Evolutionary conservation across 1,284 basidiomycete species (phyloP), one percentile per base, ranked within the genome.

Genomic region (Austroboletus olivaceoglutinosus): DNA sequence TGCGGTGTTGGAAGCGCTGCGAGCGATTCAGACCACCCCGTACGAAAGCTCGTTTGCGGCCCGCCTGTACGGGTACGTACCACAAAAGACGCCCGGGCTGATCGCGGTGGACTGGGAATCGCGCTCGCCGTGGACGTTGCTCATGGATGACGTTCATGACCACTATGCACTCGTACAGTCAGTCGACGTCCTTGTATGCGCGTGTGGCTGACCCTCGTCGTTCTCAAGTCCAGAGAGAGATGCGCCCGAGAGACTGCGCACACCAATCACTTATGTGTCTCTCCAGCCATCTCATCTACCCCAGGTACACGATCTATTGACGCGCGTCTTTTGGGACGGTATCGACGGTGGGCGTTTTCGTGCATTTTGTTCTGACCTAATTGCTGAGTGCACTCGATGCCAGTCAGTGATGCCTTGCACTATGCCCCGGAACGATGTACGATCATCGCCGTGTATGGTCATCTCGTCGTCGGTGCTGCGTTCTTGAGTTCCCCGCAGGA

Each of bases 401-500:
- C 50, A 90, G 88, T 89, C 18, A 77, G 75, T 47, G 86, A 89
- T 58, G 80, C 84, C 1, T 73, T 90, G 44, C 73, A 84, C 38
- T 81, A 82, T 56, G 74, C 71, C 2, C 85, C 87, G 1, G 84
- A 88, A 59, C 77, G 76, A 41, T 86, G 81, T 48, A 90, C 87
- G 1, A 73, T 91, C 27, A 70, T 91, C 18, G 88, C 85, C 8
- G 76, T 71, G 44, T 89, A 89, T 69, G 84, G 82, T 50, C 74
- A 75, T 46, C 71, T 89, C 18, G 85, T 91, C 10, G 76, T 91
- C 16, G 89, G 88, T n/a, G 78, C 79, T 13, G 86, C 84, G 1
- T 78, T 90, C 49, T 68, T 89, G 47, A 88, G 83, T 64, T 89
- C 85, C n/a, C 88, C 88, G 0, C 78, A 79, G 48, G 85, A 89